Evolutionary conservation across 805 yeast genomes (phyloP).

Genomic region (Kazachstania psychrophila): DNA sequence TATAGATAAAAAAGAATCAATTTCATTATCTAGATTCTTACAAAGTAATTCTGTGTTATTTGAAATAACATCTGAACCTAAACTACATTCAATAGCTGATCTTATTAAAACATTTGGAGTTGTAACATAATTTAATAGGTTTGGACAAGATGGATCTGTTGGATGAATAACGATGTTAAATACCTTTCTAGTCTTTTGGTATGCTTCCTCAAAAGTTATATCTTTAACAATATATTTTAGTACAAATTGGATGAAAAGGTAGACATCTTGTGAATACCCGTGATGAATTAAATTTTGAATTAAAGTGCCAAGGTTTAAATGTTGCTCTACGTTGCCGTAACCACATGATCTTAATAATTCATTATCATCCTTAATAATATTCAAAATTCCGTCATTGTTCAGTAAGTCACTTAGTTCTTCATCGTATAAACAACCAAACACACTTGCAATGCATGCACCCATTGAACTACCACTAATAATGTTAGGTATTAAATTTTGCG

Average conservation of each 20-base stretch:
- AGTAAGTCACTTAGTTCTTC: slow-evolving; percentile 47
- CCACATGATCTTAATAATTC: slow-evolving; percentile 46
- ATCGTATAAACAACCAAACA: slow-evolving; percentile 66
- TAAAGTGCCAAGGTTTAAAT: slow-evolving; percentile 45
- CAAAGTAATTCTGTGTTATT: slow-evolving; percentile 48
- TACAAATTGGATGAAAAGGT: slow-evolving; percentile 70
- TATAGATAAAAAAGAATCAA: slow-evolving; percentile 46
- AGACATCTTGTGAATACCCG: slow-evolving; percentile 81
- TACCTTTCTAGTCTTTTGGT: slow-evolving; percentile 63
- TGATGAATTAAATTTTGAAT: slow-evolving; percentile 67
- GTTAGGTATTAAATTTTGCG: slow-evolving; percentile 67
- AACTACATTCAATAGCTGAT: slow-evolving; percentile 83
- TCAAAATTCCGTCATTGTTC: slow-evolving; percentile 30
- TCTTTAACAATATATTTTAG: slow-evolving; percentile 60
- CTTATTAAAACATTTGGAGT: slow-evolving; percentile 86
- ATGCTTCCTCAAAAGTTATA: slow-evolving; percentile 90
- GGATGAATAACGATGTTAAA: slow-evolving; percentile 84
- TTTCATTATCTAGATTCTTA: slow-evolving; percentile 53
- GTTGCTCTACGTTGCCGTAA: slow-evolving; percentile 31
- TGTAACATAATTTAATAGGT: slow-evolving; percentile 76
- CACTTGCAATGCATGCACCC: slow-evolving; percentile 87
- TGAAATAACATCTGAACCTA: slow-evolving; percentile 61
- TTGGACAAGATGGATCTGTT: slow-evolving; percentile 48
- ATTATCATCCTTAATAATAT: slow-evolving; percentile 47
- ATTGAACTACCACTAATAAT: slow-evolving; percentile 88